These are phyloP conservation scores for Chenopodium suecicum DNA, from an alignment of 148 eudicot species.

Conservation along the genomic window DNA sequence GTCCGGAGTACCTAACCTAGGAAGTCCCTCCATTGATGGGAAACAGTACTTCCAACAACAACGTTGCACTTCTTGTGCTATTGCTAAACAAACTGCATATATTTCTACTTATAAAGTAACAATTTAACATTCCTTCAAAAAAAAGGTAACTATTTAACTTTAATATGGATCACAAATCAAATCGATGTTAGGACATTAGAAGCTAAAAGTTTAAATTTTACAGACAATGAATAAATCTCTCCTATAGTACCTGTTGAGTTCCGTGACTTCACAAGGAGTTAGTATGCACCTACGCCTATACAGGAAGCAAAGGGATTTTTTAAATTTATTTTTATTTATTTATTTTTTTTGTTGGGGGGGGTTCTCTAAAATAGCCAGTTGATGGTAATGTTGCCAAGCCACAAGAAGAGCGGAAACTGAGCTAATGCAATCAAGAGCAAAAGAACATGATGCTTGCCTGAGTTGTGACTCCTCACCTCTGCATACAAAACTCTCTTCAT, in stretches of 20 bases:
- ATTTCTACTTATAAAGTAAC: not conserved
- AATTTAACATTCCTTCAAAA: no score
- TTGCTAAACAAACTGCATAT: not conserved
- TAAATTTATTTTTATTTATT: no score
- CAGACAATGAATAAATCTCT: no score
- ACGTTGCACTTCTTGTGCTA: not conserved
- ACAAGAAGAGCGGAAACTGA: conserved; percentile 71
- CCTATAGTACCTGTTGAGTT: no score
- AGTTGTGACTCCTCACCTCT: conserved; percentile 68
- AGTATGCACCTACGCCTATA: conserved; percentile 14
- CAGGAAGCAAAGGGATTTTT: not conserved
- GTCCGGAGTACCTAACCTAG: no score
- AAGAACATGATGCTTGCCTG: conserved; percentile 65
- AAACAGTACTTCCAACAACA: not conserved
- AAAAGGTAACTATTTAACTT: not conserved
- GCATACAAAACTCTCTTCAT: conserved; percentile 79
- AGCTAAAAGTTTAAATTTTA: no score
- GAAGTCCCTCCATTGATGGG: no score
- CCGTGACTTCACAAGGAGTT: not conserved
- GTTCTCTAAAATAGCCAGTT: conserved; percentile 54
- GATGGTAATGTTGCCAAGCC: conserved; percentile 69
- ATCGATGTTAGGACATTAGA: no score
- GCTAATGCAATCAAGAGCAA: conserved; percentile 70
- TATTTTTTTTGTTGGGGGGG: not conserved
- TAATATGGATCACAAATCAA: no score